These are phyloP conservation scores for Corylus heterophylla DNA, from an alignment of 306 rosid genomes.

Conservation along the genomic window DNA sequence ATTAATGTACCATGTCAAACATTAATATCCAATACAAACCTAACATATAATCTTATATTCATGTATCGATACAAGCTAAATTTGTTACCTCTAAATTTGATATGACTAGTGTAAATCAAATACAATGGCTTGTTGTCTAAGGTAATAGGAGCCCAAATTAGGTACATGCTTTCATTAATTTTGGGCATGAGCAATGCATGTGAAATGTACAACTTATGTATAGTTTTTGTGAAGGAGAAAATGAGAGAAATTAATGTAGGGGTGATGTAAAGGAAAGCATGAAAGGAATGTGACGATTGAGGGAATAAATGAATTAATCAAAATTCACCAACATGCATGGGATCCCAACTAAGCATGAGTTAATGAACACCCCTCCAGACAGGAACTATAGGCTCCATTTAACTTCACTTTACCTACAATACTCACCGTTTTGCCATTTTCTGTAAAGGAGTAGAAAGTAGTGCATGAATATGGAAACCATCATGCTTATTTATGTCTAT, in stretches of 20 bases:
- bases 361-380: background rate
- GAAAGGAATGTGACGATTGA: constrained; percentile 43
- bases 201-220: background rate
- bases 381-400: background rate
- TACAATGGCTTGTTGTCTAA: too few species aligned
- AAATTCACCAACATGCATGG: constrained; percentile 4
- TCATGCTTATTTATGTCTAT: too few species aligned
- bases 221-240: background rate
- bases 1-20: too few species aligned
- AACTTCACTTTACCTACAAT: background rate
- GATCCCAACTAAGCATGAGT: constrained; percentile 47
- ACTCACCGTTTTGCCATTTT: background rate
- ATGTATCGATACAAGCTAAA: too few species aligned
- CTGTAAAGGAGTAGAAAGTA: background rate
- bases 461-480: background rate
- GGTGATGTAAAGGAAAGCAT: constrained; percentile 24
- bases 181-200: background rate
- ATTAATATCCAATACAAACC: too few species aligned
- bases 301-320: constrained; percentile 15
- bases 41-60: too few species aligned
- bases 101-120: too few species aligned
- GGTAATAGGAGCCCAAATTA: too few species aligned
- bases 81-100: too few species aligned
- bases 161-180: background rate
- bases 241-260: constrained; percentile 1